Evolutionary conservation across 768 basidiomycete species (phyloP).

Genomic region (Chalciporus pseudorubinellus): DNA sequence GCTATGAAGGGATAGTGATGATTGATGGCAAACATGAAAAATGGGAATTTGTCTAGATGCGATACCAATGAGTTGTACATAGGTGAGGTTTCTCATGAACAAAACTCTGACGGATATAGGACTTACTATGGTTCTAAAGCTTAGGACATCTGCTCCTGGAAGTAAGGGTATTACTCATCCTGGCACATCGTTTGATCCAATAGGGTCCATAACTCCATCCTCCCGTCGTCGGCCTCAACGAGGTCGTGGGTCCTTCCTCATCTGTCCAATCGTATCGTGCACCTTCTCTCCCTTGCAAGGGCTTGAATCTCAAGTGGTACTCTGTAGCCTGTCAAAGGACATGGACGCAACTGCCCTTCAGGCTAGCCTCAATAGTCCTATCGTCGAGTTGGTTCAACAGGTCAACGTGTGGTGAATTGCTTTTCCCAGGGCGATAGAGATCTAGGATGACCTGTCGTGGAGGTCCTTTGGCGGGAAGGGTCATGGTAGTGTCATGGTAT

Average conservation of each 20-base stretch:
- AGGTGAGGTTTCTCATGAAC: neutral
- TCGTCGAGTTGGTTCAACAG: conserved; percentile 81
- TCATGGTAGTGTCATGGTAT: conserved; percentile 42
- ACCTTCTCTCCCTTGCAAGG: conserved; percentile 35
- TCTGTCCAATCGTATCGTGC: conserved; percentile 89
- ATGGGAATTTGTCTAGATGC: too few relatives aligned
- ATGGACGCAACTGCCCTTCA: conserved; percentile 80
- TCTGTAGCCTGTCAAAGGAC: conserved; percentile 51
- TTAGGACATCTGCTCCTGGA: conserved; percentile 81
- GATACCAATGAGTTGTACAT: too few relatives aligned
- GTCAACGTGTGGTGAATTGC: conserved; percentile 87
- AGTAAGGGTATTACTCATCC: conserved; percentile 84
- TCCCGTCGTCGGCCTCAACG: conserved; percentile 40
- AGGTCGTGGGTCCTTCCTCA: conserved; percentile 62
- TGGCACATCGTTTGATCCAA: conserved; percentile 51
- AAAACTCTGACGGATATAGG: conserved; percentile 8
- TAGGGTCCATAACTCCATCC: conserved; percentile 15
- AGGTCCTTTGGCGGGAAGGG: conserved; percentile 48
- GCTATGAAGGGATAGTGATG: too few relatives aligned
- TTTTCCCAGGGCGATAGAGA: conserved; percentile 84
- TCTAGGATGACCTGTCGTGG: conserved; percentile 85
- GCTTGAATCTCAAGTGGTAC: neutral
- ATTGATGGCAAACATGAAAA: too few relatives aligned
- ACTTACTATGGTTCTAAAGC: conserved; percentile 40
- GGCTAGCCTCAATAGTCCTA: conserved; percentile 85